Evolutionary conservation across 495 filamentous ascomycete genomes (phyloP).

Genomic region (Xylaria scruposa): DNA sequence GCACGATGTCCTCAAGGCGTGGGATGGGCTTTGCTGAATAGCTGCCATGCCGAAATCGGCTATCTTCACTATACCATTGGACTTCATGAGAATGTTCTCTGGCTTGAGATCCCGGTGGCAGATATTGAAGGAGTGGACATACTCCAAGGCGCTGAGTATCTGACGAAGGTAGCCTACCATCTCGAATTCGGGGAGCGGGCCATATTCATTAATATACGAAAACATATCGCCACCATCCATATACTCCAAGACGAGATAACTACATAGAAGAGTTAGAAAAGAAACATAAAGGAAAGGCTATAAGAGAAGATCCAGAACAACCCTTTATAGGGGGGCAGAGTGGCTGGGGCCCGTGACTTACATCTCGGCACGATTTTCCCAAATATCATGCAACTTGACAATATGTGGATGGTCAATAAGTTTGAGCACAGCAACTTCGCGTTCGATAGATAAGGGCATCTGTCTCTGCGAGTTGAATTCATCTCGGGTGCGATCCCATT

Average conservation of each 20-base stretch:
- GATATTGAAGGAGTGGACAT: constrained; percentile 91
- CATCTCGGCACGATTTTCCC: constrained; percentile 95
- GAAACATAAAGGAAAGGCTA: background rate
- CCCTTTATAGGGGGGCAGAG: background rate
- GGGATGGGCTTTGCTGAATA: constrained; percentile 74
- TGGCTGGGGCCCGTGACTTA: constrained; percentile 53
- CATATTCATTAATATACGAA: constrained; percentile 72
- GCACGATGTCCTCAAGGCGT: constrained; percentile 84
- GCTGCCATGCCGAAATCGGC: constrained; percentile 99
- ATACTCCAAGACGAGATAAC: constrained; percentile 96
- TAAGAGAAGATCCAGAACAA: background rate
- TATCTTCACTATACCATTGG: constrained; percentile 77
- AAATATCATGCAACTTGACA: constrained; percentile 89
- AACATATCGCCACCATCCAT: constrained; percentile 92
- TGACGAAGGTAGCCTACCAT: constrained; percentile 88
- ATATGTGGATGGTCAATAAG: constrained; percentile 93
- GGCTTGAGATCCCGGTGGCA: constrained; percentile 97
- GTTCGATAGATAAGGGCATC: constrained; percentile 86
- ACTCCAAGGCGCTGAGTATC: constrained; percentile 88
- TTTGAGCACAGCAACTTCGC: constrained; percentile 96
- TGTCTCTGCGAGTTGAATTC: constrained; percentile 63
- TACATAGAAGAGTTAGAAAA: constrained; percentile 41
- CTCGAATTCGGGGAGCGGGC: constrained; percentile 75
- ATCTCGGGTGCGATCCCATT: constrained; percentile 49
- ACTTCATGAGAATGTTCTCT: constrained; percentile 90